These are phyloP conservation scores for Alectoria sarmentosa DNA, from an alignment of 495 filamentous ascomycete genomes.

Conservation along the genomic window DNA sequence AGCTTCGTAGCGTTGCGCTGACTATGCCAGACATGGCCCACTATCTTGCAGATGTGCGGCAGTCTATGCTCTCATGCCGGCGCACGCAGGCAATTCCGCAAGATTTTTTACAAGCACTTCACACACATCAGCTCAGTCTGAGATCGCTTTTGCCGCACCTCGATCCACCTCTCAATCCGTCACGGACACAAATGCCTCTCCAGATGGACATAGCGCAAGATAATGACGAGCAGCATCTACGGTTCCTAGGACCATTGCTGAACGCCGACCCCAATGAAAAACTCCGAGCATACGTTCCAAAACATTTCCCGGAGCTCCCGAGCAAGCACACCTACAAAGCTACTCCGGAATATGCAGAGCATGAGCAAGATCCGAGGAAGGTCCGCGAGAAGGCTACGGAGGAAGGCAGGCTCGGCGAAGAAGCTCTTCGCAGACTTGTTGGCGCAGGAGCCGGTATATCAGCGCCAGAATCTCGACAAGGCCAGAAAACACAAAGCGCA, in stretches of 20 bases:
- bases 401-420: constrained; percentile 66
- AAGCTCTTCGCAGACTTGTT: constrained; percentile 62
- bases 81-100: constrained; percentile 55
- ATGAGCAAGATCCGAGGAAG: constrained; percentile 61
- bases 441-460: constrained; percentile 34
- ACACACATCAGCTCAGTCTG: constrained; percentile 32
- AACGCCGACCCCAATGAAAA: constrained; percentile 45
- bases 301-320: constrained; percentile 62
- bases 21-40: constrained; percentile 47
- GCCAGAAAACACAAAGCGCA: not conserved
- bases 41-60: constrained; percentile 48
- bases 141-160: constrained; percentile 36
- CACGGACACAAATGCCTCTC: constrained; percentile 35
- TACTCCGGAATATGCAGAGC: constrained; percentile 57
- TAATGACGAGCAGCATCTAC: constrained; percentile 28
- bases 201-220: constrained; percentile 43
- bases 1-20: constrained; percentile 4
- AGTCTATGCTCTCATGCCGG: constrained; percentile 55
- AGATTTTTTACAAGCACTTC: constrained; percentile 63
- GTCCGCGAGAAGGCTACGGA: constrained; percentile 67
- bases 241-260: constrained; percentile 49
- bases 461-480: constrained; percentile 7
- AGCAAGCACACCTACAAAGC: constrained; percentile 66
- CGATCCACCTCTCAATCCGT: constrained; percentile 33
- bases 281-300: constrained; percentile 50